phyloP scores from a whole-genome alignment of 2,329 filamentous ascomycete species.

The Fusarium concolor region DNA sequence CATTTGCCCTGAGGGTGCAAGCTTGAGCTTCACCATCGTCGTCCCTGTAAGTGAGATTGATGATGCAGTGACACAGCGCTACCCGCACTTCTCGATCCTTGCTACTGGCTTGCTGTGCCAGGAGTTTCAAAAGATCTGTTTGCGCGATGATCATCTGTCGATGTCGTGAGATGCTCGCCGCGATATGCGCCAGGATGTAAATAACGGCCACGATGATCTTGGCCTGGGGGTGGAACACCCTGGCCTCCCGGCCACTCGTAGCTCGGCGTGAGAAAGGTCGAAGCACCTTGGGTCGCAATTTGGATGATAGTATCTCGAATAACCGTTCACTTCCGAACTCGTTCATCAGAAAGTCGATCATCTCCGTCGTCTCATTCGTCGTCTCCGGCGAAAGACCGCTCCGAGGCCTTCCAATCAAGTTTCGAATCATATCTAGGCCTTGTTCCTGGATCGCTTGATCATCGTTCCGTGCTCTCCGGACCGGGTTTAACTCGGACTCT shows the following conservation, averaged over 20 bases:
- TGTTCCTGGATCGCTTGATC: conserved; percentile 91
- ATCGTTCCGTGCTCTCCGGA: conserved; percentile 76
- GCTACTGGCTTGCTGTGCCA: conserved; percentile 80
- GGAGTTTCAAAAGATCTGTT: conserved; percentile 76
- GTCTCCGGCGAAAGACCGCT: conserved; percentile 63
- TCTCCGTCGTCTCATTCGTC: conserved; percentile 67
- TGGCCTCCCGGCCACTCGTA: conserved; percentile 55
- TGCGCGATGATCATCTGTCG: conserved; percentile 82
- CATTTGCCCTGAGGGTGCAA: conserved; percentile 73
- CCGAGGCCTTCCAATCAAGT: conserved; percentile 77
- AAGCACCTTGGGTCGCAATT: conserved; percentile 73
- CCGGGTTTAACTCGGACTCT: conserved; percentile 75
- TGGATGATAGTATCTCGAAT: conserved; percentile 83
- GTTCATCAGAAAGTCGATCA: conserved; percentile 87
- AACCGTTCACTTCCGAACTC: conserved; percentile 81
- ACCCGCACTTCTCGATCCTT: conserved; percentile 79
- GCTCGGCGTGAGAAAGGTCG: conserved; percentile 63
- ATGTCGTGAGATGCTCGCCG: conserved; percentile 82
- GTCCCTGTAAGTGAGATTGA: conserved; percentile 87
- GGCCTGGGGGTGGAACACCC: conserved; percentile 67
- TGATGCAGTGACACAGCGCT: conserved; percentile 84
- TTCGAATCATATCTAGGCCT: conserved; percentile 88
- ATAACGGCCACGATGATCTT: conserved; percentile 83
- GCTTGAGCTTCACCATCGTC: conserved; percentile 74
- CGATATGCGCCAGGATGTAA: conserved; percentile 88